phyloP scores from a whole-genome alignment of 306 rosid genomes.

The Trifolium repens region DNA sequence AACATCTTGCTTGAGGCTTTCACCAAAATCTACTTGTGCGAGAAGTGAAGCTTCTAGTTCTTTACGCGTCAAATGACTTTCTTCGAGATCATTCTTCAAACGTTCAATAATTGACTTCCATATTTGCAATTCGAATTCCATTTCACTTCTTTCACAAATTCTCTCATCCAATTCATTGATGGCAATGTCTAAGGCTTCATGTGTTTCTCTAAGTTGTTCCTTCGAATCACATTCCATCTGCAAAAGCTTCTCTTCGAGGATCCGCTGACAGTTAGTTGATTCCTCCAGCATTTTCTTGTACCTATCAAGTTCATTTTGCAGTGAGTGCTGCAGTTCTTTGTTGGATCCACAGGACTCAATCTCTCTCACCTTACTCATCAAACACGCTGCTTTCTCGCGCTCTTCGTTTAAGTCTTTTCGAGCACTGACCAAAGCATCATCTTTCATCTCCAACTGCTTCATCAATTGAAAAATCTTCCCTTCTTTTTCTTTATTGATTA shows the following conservation, averaged over 20 bases:
- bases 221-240: conserved; percentile 43
- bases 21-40: conserved; percentile 65
- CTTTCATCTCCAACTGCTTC: conserved; percentile 68
- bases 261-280: conserved; percentile 51
- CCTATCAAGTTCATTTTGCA: conserved; percentile 57
- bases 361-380: conserved; percentile 33
- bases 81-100: conserved; percentile 60
- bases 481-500: conserved; percentile 50
- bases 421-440: conserved; percentile 51
- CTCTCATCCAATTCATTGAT: conserved; percentile 56
- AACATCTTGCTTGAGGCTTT: conserved; percentile 61
- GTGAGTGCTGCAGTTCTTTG: conserved; percentile 45
- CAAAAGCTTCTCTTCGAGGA: conserved; percentile 46
- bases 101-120: conserved; percentile 68
- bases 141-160: conserved; percentile 61
- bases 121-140: conserved; percentile 69
- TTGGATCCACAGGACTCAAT: conserved; percentile 52
- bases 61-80: conserved; percentile 52
- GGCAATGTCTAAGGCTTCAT: conserved; percentile 55
- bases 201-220: conserved; percentile 48
- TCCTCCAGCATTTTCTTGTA: conserved; percentile 65
- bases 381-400: conserved; percentile 43
- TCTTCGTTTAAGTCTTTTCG: conserved; percentile 47
- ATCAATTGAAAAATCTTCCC: conserved; percentile 48
- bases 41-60: conserved; percentile 83